Conservation (phyloP, 495 filamentous ascomycete species). For the Daldinia childiae region DNA sequence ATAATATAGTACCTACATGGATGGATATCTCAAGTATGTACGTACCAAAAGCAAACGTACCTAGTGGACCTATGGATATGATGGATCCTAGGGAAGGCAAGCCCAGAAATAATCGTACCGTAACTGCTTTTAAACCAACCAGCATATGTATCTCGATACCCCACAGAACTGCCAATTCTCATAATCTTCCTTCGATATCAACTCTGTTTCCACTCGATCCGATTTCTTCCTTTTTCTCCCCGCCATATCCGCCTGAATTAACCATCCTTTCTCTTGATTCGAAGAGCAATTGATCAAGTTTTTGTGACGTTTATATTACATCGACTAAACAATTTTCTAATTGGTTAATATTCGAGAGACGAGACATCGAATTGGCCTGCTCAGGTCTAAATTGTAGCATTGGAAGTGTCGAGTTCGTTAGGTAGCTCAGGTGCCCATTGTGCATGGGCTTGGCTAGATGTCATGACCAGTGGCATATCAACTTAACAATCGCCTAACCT, state of each 20-base stretch:
- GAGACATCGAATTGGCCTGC: constrained; percentile 10
- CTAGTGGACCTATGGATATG: too few relatives aligned
- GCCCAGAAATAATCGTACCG: neutral
- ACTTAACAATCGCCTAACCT: constrained; percentile 17
- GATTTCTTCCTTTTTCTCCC: constrained; percentile 37
- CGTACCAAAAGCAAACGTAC: neutral
- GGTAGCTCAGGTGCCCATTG: constrained; percentile 15
- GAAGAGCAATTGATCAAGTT: constrained; percentile 29
- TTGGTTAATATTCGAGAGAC: constrained; percentile 22
- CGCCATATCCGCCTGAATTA: constrained; percentile 41
- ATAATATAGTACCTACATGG: too few relatives aligned
- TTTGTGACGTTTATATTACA: constrained; percentile 27
- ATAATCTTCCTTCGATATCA: constrained; percentile 33
- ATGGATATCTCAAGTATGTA: neutral
- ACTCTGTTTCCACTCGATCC: constrained; percentile 40
- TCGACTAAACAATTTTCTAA: constrained; percentile 2
- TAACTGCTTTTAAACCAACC: constrained; percentile 6
- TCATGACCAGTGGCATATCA: constrained; percentile 29
- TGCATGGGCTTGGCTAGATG: constrained; percentile 33
- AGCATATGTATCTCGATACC: constrained; percentile 9
- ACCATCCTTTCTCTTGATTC: constrained; percentile 12
- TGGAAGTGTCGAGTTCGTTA: constrained; percentile 17
- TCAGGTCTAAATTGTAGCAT: constrained; percentile 5
- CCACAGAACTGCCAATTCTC: constrained; percentile 20
- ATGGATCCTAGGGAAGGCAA: neutral